Evolutionary conservation across 2,329 filamentous ascomycete species (phyloP), one percentile per base, ranked within the genome.

Genomic region (Xylaria sp.): DNA sequence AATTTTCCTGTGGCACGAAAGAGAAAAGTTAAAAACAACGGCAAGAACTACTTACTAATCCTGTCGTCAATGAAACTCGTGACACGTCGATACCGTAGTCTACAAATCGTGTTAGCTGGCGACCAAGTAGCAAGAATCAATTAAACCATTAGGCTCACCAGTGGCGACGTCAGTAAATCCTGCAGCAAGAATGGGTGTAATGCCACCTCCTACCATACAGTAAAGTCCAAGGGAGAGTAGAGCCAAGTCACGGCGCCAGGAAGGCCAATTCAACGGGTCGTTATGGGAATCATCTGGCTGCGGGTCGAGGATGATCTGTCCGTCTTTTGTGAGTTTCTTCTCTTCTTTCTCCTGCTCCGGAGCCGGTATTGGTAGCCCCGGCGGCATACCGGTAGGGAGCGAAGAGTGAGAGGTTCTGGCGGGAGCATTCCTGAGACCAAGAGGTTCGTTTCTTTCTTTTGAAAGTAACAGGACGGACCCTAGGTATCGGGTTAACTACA

Each of bases 221-320:
- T 97, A 97, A 75, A 97, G 91, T 0, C 95, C 95, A 3, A 98
- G 84, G 0, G 92, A 95, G 0, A 97, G 75, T 69, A 98, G 81
- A 0, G 95, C 93, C 27, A 85, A 79, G 79, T 98, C 93, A 79
- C 95, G 86, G 48, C 93, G 88, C 90, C 93, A 93, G 6, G 86
- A 82, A 0, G 92, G 90, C 95, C 95, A 98, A 78, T 98, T 98
- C 65, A 98, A 82, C 0, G 95, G 95, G 75, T 98, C 95, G 72
- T 98, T 98, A 60, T 86, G 84, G 0, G 93, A 94, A 60, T 98
- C 94, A 68, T 98, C 94, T 0, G 95, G 95, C 78, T 98, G 95
- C 0, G 95, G 95, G 0, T 97, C 92, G 14, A 98, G 83, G 64
- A 98, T 93, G 74, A 98, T 93, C 69, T 88, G 87, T 17, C 94